Evolutionary conservation across 2,329 filamentous ascomycete species (phyloP).

Genomic region (Calonectria pteridis): DNA sequence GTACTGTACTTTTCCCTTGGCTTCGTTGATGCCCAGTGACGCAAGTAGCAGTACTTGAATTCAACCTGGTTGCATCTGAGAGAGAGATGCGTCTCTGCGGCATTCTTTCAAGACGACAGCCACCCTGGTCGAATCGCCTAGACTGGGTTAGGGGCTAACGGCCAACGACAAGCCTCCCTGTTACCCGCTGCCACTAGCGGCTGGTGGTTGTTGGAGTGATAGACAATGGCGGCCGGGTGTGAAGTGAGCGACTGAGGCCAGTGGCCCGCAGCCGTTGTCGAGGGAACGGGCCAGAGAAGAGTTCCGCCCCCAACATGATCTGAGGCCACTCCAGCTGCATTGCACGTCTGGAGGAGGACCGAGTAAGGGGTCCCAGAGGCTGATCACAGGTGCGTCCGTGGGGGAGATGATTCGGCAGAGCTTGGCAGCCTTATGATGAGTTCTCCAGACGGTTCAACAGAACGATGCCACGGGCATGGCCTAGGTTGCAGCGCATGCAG

Average conservation of each 20-base stretch:
- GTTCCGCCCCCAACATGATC: slow-evolving; percentile 17
- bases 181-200: slow-evolving; percentile 22
- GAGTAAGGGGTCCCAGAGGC: slow-evolving; percentile 10
- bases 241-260: neutral
- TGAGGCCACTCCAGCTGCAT: neutral
- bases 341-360: neutral
- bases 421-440: neutral
- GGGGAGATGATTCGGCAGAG: slow-evolving; percentile 19
- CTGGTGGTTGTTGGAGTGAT: slow-evolving; percentile 25
- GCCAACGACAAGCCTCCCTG: slow-evolving; percentile 8
- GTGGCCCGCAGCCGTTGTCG: neutral
- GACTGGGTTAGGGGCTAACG: neutral
- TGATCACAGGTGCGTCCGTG: slow-evolving; percentile 15
- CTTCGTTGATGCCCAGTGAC: slow-evolving; percentile 53
- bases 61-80: neutral
- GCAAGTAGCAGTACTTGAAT: slow-evolving; percentile 45
- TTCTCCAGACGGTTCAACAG: slow-evolving; percentile 12
- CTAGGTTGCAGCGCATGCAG: neutral
- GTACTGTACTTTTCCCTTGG: slow-evolving; percentile 44
- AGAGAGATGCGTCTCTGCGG: neutral
- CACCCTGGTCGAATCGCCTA: slow-evolving; percentile 1
- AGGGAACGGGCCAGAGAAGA: slow-evolving; percentile 14
- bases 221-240: neutral
- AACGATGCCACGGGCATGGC: neutral
- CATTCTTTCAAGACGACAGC: neutral